These are phyloP conservation scores for Mycena galericulata DNA, from an alignment of 768 basidiomycete species.

Conservation along the genomic window DNA sequence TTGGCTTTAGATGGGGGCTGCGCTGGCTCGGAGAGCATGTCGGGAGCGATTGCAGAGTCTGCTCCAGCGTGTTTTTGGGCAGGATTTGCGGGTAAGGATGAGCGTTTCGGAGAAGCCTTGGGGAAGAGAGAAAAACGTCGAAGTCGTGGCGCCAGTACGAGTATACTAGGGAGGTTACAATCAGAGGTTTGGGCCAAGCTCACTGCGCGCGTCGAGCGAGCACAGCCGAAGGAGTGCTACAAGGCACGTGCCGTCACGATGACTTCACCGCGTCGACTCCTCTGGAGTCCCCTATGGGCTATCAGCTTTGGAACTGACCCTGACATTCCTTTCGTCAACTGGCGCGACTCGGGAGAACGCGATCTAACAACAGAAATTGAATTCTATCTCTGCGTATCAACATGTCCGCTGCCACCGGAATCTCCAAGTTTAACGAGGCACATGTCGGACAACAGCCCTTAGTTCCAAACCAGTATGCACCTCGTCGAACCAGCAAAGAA, in stretches of 20 bases:
- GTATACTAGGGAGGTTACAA: background rate
- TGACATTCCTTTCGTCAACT: too few relatives aligned
- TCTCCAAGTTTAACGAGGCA: too few relatives aligned
- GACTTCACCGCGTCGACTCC: background rate
- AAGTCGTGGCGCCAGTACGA: slow-evolving; percentile 30
- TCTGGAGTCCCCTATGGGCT: too few relatives aligned
- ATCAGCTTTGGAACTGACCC: too few relatives aligned
- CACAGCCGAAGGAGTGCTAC: slow-evolving; percentile 2
- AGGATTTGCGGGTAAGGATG: slow-evolving; percentile 14
- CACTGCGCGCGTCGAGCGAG: slow-evolving; percentile 15
- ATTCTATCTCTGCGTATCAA: too few relatives aligned
- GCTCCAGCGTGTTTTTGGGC: slow-evolving; percentile 7
- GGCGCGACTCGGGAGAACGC: too few relatives aligned
- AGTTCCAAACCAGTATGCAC: too few relatives aligned
- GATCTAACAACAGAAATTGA: too few relatives aligned
- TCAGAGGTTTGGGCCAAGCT: background rate
- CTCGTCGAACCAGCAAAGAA: too few relatives aligned
- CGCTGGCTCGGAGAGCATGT: slow-evolving; percentile 31
- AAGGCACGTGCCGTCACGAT: background rate
- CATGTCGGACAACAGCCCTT: too few relatives aligned
- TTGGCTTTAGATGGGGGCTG: slow-evolving; percentile 63
- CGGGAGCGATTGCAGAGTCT: background rate
- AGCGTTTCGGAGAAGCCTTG: slow-evolving; percentile 22
- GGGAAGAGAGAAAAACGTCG: slow-evolving; percentile 29
- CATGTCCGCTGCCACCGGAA: too few relatives aligned